These are phyloP conservation scores for Hanseniaspora thailandica DNA, from an alignment of 805 yeast genomes.

Conservation along the genomic window DNA sequence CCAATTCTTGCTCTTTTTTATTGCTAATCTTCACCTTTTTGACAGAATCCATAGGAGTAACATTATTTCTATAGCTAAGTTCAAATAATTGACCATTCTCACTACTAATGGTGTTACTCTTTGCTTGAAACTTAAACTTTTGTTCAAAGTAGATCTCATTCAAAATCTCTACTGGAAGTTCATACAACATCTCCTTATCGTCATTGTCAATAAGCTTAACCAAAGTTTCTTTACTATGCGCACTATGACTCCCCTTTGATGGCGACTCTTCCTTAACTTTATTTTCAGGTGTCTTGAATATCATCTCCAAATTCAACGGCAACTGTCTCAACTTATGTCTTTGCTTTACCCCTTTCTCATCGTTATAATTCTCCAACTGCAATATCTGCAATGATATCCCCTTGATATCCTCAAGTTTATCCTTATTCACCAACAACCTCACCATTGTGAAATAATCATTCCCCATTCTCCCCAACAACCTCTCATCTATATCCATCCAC, in stretches of 20 bases:
- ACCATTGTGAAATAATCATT: constrained; percentile 5
- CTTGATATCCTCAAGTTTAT: constrained; percentile 2
- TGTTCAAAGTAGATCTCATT: constrained; percentile 48
- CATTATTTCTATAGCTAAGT: not conserved
- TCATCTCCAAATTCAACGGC: not conserved
- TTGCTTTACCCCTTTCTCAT: constrained; percentile 12
- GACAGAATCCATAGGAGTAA: not conserved
- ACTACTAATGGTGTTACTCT: not conserved
- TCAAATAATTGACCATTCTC: not conserved
- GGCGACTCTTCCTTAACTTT: constrained; percentile 22
- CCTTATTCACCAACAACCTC: not conserved
- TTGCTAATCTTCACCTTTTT: not conserved
- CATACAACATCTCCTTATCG: constrained; percentile 54
- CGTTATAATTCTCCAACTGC: not conserved
- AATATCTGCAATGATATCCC: constrained; percentile 9
- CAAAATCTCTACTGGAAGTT: constrained; percentile 55
- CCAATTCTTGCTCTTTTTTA: not conserved
- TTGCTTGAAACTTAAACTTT: constrained; percentile 1
- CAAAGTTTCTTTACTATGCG: constrained; percentile 8
- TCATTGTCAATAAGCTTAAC: constrained; percentile 21
- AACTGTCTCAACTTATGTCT: not conserved
- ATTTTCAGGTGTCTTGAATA: constrained; percentile 9
- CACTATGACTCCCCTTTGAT: constrained; percentile 21
- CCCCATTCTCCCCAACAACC: not conserved
- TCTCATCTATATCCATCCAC: not conserved